Base-by-base conservation (phyloP, 495 filamentous ascomycete genomes). In the Aspergillus nidulans region DNA sequence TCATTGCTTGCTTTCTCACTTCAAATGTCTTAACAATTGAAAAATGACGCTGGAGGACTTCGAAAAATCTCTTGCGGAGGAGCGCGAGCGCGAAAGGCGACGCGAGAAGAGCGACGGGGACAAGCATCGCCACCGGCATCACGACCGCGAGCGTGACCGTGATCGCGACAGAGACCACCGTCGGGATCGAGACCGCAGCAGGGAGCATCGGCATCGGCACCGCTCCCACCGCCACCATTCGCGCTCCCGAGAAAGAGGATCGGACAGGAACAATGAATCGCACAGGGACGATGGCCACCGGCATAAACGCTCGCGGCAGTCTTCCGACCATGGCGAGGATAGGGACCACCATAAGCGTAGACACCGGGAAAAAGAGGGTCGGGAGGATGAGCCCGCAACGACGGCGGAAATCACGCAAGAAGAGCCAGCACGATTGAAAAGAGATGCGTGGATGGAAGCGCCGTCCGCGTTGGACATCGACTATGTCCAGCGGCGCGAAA, bases 371-470 rank as follows among this genome's bases (percentile, higher is more conserved):
- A 54, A 69, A 60, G 56, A 63, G 56, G 61, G 49, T 45, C 66
- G 67, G 38, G 63, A 65, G 1, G 62, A 59, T 18, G 49, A 65
- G 9, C 9, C 39, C 4, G 53, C 60, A 4, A 57, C 66, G 46
- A 61, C 53, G 21, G 68, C 59, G 47, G 58, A 63, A 9, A 53
- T 63, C 18, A 61, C 62, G 6, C 70, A 75, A 21, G 64, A 81
- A 39, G 72, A 75, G 21, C 65, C 67, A 0, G 65, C 64, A 38
- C 55, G 63, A 3, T 55, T 82, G 19, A 77, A 83, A 59, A 79
- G 94, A 53, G 95, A 97, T 71, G 81, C 87, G 4, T 98, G 94
- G 94, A 98, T 98, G 95, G 82, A 92, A 59, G 85, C 85, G 2
- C 92, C 94, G 0, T 87, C 87, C 6, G 83, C 83, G 0, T 66